These are phyloP conservation scores for Tolypocladium sp. DNA, from an alignment of 2,329 filamentous ascomycete genomes.

Conservation along the genomic window DNA sequence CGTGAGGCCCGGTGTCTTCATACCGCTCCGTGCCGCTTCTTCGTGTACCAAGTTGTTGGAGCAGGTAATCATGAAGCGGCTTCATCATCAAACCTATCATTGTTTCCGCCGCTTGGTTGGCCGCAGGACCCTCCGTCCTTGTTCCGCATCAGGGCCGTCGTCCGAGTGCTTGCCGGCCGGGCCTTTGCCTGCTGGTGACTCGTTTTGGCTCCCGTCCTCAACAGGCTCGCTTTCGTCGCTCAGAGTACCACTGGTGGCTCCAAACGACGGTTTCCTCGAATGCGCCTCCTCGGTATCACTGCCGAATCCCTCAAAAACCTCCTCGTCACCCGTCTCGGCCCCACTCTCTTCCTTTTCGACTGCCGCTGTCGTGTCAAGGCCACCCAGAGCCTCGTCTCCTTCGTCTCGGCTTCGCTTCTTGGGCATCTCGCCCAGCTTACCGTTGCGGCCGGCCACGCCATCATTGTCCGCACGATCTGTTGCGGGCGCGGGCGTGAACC, in stretches of 20 bases:
- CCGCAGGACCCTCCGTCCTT: not conserved
- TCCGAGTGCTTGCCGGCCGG: not conserved
- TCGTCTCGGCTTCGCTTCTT: conserved; percentile 65
- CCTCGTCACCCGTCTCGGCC: conserved; percentile 24
- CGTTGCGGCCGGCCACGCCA: conserved; percentile 61
- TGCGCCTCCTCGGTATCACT: conserved; percentile 23
- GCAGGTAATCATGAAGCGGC: conserved; percentile 7
- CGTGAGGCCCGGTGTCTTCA: not conserved
- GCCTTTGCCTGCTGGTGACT: conserved; percentile 7
- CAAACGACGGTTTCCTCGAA: conserved; percentile 21
- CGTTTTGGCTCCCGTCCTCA: conserved; percentile 14
- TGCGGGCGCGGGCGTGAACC: conserved; percentile 78
- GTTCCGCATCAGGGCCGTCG: not conserved
- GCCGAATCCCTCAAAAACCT: conserved; percentile 28
- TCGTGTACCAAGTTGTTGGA: not conserved
- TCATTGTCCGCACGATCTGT: conserved; percentile 40
- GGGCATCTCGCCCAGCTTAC: conserved; percentile 77
- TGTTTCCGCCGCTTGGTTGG: conserved; percentile 16
- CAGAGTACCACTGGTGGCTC: conserved; percentile 16
- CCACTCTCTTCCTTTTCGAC: conserved; percentile 19
- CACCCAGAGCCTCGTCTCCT: conserved; percentile 40
- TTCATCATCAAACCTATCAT: conserved; percentile 8
- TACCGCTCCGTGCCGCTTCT: not conserved
- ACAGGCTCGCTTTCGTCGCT: conserved; percentile 27
- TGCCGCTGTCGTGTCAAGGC: conserved; percentile 24